Percentiles rank a stretch among this genome's conserved stretches.
phyloP scores from a whole-genome alignment of 805 yeast genomes.

The Nakazawaea anatomiae region DNA sequence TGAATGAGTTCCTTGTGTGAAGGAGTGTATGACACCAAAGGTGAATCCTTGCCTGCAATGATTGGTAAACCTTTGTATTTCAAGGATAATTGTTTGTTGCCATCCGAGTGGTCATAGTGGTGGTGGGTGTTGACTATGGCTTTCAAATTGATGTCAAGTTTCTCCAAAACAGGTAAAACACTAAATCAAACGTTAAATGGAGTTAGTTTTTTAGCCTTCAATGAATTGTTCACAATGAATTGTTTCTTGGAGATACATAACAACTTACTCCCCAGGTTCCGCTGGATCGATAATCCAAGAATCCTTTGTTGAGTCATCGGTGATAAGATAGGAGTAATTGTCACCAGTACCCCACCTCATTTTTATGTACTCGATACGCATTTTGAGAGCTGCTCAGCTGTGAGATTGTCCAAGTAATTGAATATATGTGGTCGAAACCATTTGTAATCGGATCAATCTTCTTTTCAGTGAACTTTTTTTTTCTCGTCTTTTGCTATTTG shows the following conservation, averaged over 20 bases:
- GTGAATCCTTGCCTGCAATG: conserved; percentile 81
- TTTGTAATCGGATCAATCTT: no score
- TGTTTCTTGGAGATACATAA: neutral
- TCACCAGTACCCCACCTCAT: conserved; percentile 96
- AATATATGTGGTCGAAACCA: no score
- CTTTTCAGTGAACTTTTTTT: no score
- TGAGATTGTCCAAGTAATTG: no score
- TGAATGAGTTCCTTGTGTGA: conserved; percentile 52
- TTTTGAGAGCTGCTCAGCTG: conserved; percentile 24
- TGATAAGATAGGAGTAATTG: conserved; percentile 78
- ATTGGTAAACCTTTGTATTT: conserved; percentile 48
- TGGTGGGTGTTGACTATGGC: conserved; percentile 95
- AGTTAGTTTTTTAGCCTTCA: neutral
- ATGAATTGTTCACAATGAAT: neutral
- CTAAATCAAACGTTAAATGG: neutral
- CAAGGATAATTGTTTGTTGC: conserved; percentile 38
- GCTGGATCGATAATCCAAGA: conserved; percentile 94
- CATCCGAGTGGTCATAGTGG: conserved; percentile 93
- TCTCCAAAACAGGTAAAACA: conserved; percentile 39
- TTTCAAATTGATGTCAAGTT: conserved; percentile 42
- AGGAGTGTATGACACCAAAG: conserved; percentile 68
- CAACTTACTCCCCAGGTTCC: conserved; percentile 56
- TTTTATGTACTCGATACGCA: conserved; percentile 80
- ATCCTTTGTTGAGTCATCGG: conserved; percentile 57
- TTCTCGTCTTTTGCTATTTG: no score